phyloP scores from a whole-genome alignment of 257 asterid species.

The Petunia secreta region DNA sequence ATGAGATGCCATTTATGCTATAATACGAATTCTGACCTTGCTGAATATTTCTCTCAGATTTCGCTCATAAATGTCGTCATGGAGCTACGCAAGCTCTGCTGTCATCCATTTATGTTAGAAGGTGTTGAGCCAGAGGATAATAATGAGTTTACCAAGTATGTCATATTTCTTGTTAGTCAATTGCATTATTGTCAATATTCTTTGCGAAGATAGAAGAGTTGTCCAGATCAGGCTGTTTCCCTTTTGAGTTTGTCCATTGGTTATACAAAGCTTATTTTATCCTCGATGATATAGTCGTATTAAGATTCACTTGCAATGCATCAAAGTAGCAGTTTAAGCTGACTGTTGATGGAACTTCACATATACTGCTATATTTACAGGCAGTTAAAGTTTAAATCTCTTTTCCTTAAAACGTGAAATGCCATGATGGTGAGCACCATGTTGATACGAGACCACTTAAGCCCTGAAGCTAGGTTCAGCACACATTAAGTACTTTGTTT shows the following conservation, averaged over 20 bases:
- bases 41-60: slow-evolving; percentile 55
- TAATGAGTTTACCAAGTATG: slow-evolving; percentile 80
- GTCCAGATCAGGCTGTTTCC: neutral
- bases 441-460: neutral
- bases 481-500: slow-evolving; percentile 19
- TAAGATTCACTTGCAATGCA: neutral
- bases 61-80: slow-evolving; percentile 97
- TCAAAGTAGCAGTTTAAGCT: neutral
- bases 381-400: neutral
- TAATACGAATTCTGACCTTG: slow-evolving; percentile 27
- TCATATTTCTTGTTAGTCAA: slow-evolving; percentile 20
- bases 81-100: slow-evolving; percentile 99
- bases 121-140: slow-evolving; percentile 97
- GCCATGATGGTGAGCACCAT: neutral
- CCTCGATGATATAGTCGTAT: neutral
- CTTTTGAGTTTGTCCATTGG: neutral
- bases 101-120: slow-evolving; percentile 98
- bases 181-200: slow-evolving; percentile 5
- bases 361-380: neutral
- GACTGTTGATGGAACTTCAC: neutral
- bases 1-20: slow-evolving; percentile 29
- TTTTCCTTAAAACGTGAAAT: slow-evolving; percentile 5
- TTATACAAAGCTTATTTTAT: neutral
- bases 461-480: slow-evolving; percentile 2
- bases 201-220: neutral